Base-by-base conservation (phyloP, 441 rosid genomes). In the Bocquillonia castaneifolia region DNA sequence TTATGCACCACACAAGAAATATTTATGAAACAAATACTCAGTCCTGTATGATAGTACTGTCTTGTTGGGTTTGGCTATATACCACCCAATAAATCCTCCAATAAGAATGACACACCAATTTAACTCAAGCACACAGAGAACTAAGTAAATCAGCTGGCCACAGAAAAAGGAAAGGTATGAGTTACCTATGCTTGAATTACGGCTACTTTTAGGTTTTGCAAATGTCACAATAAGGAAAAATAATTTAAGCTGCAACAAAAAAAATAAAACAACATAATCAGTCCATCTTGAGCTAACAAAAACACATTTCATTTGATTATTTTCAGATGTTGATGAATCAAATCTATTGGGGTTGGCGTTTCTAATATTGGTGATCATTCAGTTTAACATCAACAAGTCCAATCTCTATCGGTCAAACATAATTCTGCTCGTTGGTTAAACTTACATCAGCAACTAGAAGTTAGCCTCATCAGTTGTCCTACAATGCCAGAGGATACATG, bases 151-250 rank as follows among this genome's bases (percentile, higher is more conserved):
- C n/a, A n/a, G n/a, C n/a, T n/a, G n/a, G n/a, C n/a, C n/a, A n/a
- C n/a, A n/a, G n/a, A n/a, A n/a, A n/a, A n/a, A n/a, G n/a, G n/a
- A n/a, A n/a, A n/a, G n/a, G n/a, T n/a, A n/a, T n/a, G n/a, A n/a
- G n/a, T 78, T 83, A 92, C 97, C 99, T 83, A 94, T 94, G 81
- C 98, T 92, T 48, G 99, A 94, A 84, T 94, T 94, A 55, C 99
- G 97, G 82, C 99, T 94, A 81, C 98, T 92, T 83, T 90, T 92
- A 31, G 99, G 98, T 84, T 94, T 92, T 10, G 98, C 94, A 76
- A 92, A 94, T 66, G 97, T 92, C 69, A 94, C 98, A 7, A 80
- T 75, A 22, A 98, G 98, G 79, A 92, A 94, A 78, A 90, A 90
- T 80, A 94, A 71, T 80, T 92, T 92, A 63, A 90, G 82, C 98